phyloP scores from a whole-genome alignment of 371 early-diverging fungal species.

The Mucor sp. region DNA sequence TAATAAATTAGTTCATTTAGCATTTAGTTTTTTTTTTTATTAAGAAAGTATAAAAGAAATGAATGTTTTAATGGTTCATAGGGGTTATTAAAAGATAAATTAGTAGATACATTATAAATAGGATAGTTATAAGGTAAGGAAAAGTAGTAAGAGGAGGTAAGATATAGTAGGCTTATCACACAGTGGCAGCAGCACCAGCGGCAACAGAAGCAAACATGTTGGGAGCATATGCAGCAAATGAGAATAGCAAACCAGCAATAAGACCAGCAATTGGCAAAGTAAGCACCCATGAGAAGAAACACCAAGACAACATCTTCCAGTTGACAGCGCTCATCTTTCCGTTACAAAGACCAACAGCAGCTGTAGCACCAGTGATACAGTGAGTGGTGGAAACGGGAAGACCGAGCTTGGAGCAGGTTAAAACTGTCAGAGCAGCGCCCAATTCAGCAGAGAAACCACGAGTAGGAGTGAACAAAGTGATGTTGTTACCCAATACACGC shows the following conservation, averaged over 20 bases:
- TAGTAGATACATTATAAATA: neutral
- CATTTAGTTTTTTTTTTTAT: neutral
- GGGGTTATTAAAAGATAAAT: neutral
- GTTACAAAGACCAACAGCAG: constrained; percentile 84
- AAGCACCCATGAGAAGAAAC: constrained; percentile 78
- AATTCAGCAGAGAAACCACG: constrained; percentile 87
- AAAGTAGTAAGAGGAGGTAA: neutral
- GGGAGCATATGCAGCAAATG: constrained; percentile 15
- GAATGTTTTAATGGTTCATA: neutral
- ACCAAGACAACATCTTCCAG: constrained; percentile 78
- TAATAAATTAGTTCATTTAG: neutral
- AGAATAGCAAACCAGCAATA: constrained; percentile 66
- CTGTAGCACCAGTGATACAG: constrained; percentile 85
- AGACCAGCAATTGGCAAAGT: constrained; percentile 80
- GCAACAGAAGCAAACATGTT: neutral
- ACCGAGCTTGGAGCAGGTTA: constrained; percentile 81
- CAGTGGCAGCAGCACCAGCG: neutral
- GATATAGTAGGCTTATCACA: neutral
- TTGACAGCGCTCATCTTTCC: constrained; percentile 73
- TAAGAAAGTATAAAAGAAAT: neutral
- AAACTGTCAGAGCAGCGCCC: constrained; percentile 82
- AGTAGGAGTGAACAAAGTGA: constrained; percentile 80
- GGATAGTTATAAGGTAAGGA: neutral
- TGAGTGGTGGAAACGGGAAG: constrained; percentile 92
- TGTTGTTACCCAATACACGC: constrained; percentile 81